Conservation (phyloP, 768 basidiomycete species). For the Termitomyces sp. region DNA sequence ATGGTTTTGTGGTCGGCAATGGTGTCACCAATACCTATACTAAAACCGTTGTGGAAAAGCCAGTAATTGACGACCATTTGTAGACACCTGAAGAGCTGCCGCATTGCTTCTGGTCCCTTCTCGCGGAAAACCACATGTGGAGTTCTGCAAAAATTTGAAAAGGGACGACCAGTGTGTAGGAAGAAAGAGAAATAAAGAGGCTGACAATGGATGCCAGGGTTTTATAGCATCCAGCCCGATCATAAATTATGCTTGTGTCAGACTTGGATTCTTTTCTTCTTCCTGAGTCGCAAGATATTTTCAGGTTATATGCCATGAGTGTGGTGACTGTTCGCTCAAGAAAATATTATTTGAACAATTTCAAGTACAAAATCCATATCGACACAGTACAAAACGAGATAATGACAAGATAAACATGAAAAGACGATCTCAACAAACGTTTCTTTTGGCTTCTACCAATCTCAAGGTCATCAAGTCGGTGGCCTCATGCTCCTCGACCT, state of each 20-base stretch:
- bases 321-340: too few species aligned
- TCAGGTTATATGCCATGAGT: too few species aligned
- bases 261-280: neutral
- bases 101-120: constrained; percentile 89
- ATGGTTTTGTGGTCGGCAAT: constrained; percentile 90
- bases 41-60: constrained; percentile 98
- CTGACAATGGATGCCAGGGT: constrained; percentile 5
- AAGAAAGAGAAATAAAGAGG: constrained; percentile 13
- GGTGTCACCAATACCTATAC: constrained; percentile 98
- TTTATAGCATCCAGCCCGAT: constrained; percentile 8
- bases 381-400: neutral
- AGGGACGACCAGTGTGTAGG: constrained; percentile 14
- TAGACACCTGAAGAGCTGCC: constrained; percentile 86
- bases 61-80: constrained; percentile 98
- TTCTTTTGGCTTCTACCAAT: constrained; percentile 5
- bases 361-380: constrained; percentile 22
- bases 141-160: neutral
- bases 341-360: too few species aligned
- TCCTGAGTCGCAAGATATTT: too few species aligned
- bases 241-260: neutral
- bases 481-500: neutral
- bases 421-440: neutral
- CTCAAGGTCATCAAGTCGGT: constrained; percentile 12
- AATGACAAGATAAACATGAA: neutral
- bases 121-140: constrained; percentile 98